phyloP scores from a whole-genome alignment of 371 early-diverging fungal genomes.

The Actinomucor elegans region DNA sequence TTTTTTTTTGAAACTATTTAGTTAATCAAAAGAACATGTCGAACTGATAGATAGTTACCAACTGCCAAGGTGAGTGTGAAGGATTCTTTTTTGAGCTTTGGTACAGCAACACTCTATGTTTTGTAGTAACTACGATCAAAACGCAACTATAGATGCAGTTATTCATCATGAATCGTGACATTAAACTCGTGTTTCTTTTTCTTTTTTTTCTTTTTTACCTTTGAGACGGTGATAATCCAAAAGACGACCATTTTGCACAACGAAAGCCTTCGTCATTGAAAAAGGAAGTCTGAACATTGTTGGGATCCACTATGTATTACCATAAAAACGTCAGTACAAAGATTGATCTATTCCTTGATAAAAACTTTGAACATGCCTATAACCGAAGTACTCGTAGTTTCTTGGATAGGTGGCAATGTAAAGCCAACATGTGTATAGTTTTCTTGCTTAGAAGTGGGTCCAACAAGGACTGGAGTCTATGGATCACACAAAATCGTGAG shows the following conservation, averaged over 20 bases:
- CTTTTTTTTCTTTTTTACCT: constrained; percentile 22
- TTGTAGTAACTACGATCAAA: constrained; percentile 34
- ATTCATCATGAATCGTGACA: background rate
- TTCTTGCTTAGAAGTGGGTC: constrained; percentile 26
- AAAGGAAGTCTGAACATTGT: constrained; percentile 17
- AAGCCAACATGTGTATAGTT: constrained; percentile 15
- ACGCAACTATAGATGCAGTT: constrained; percentile 20
- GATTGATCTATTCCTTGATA: too few species aligned
- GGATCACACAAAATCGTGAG: background rate
- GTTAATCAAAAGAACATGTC: too few species aligned
- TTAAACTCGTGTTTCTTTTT: too few species aligned
- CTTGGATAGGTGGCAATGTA: constrained; percentile 1
- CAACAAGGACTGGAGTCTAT: constrained; percentile 33
- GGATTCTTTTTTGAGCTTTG: constrained; percentile 13
- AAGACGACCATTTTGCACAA: constrained; percentile 31
- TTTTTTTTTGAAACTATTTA: too few species aligned
- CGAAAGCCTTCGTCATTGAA: constrained; percentile 27
- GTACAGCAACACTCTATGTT: constrained; percentile 31
- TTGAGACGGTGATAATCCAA: constrained; percentile 17
- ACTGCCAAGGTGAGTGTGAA: constrained; percentile 19
- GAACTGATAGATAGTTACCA: too few species aligned
- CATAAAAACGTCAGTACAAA: background rate
- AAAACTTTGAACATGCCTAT: too few species aligned
- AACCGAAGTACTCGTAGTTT: too few species aligned
- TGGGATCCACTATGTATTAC: constrained; percentile 3